phyloP scores from a whole-genome alignment of 257 asterid genomes.

The Solanum paucissectum region DNA sequence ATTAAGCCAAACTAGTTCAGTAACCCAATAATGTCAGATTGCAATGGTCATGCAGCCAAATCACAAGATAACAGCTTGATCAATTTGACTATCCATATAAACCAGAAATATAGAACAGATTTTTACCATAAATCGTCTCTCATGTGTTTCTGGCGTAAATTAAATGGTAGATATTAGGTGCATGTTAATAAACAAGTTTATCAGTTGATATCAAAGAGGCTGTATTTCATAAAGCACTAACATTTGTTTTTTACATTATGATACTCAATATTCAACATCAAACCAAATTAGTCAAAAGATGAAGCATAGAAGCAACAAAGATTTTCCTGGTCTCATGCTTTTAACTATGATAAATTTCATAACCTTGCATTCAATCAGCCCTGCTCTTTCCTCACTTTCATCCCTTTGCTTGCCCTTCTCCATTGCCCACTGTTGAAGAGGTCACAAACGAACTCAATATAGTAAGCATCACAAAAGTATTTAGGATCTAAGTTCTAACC shows the following conservation, averaged over 20 bases:
- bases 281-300: background rate
- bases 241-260: background rate
- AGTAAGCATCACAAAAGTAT: background rate
- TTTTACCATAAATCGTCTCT: background rate
- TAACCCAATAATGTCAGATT: background rate
- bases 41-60: background rate
- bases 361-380: constrained; percentile 76
- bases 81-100: background rate
- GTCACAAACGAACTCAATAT: background rate
- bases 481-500: background rate
- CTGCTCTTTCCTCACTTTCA: constrained; percentile 31
- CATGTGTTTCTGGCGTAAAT: background rate
- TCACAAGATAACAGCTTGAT: background rate
- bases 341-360: background rate
- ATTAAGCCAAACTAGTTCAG: background rate
- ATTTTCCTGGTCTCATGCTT: background rate
- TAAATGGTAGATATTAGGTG: background rate
- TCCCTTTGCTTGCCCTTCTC: constrained; percentile 31
- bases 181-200: background rate
- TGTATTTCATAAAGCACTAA: background rate
- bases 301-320: background rate
- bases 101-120: background rate
- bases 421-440: background rate
- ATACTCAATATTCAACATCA: background rate
- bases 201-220: background rate